Percentiles rank a stretch among this genome's conserved stretches.
phyloP scores from a whole-genome alignment of 164 flowering plant genomes.

The Vitis amurensis region DNA sequence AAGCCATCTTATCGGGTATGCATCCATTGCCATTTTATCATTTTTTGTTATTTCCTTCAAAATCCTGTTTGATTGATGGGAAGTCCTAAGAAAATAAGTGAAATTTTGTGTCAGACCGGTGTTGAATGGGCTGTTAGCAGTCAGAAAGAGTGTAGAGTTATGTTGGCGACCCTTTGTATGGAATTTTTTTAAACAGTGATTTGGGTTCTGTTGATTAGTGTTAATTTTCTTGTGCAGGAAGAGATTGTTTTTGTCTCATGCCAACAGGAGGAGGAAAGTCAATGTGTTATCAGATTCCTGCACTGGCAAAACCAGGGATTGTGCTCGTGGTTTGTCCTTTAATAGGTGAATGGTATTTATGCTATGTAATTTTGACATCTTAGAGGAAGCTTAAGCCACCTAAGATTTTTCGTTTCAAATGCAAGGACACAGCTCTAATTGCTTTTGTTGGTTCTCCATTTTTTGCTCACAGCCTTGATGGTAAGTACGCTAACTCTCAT shows the following conservation, averaged over 20 bases:
- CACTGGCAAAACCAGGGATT: conserved; percentile 68
- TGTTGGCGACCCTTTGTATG: no score
- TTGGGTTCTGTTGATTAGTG: neutral
- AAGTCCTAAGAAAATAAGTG: neutral
- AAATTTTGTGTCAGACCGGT: neutral
- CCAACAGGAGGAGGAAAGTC: conserved; percentile 99
- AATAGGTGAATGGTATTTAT: conserved; percentile 56
- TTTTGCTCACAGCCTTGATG: conserved; percentile 69
- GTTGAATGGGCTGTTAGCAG: no score
- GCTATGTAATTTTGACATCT: conserved; percentile 13
- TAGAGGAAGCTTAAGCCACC: conserved; percentile 12
- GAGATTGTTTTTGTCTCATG: conserved; percentile 94
- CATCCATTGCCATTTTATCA: neutral
- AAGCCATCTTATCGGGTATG: conserved; percentile 82
- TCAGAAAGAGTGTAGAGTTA: no score
- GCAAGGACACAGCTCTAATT: conserved; percentile 22
- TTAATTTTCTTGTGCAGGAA: conserved; percentile 47
- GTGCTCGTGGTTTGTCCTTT: conserved; percentile 92
- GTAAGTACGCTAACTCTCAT: conserved; percentile 34
- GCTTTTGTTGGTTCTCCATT: conserved; percentile 13
- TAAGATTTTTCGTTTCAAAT: conserved; percentile 20
- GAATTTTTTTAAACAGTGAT: no score
- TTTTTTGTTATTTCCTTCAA: neutral
- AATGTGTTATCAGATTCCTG: conserved; percentile 92
- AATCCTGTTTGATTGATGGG: neutral